Conservation (phyloP, 1,284 basidiomycete species). For the Lentinula novae-zelandiae region DNA sequence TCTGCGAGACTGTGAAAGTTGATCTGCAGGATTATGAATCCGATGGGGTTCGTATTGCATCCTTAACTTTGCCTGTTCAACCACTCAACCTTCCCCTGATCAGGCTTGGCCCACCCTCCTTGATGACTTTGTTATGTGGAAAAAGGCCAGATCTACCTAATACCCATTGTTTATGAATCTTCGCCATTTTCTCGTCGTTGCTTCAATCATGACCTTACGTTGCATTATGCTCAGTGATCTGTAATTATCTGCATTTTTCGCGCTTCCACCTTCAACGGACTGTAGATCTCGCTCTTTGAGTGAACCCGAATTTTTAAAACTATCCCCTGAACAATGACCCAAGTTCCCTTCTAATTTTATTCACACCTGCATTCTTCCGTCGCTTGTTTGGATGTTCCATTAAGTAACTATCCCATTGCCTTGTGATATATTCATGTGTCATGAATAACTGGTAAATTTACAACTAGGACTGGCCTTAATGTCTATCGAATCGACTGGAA, state of each 20-base stretch:
- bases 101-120: constrained; percentile 78
- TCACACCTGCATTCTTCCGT: no score
- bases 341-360: no score
- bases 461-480: no score
- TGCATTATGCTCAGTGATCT: not conserved
- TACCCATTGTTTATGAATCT: not conserved
- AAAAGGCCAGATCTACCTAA: constrained; percentile 28
- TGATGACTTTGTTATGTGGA: constrained; percentile 72
- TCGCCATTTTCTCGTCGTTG: not conserved
- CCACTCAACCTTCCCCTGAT: not conserved
- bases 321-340: no score
- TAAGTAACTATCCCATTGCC: no score
- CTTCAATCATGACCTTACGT: not conserved
- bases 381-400: no score
- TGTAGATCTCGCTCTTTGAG: no score
- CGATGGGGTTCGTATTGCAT: constrained; percentile 55
- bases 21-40: constrained; percentile 62
- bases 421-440: no score
- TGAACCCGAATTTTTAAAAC: no score
- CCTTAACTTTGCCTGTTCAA: not conserved
- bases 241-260: not conserved
- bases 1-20: constrained; percentile 60
- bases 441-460: no score
- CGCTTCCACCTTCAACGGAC: not conserved
- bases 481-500: no score